Evolutionary conservation across 306 rosid genomes (phyloP).

Genomic region (Pueraria montana): DNA sequence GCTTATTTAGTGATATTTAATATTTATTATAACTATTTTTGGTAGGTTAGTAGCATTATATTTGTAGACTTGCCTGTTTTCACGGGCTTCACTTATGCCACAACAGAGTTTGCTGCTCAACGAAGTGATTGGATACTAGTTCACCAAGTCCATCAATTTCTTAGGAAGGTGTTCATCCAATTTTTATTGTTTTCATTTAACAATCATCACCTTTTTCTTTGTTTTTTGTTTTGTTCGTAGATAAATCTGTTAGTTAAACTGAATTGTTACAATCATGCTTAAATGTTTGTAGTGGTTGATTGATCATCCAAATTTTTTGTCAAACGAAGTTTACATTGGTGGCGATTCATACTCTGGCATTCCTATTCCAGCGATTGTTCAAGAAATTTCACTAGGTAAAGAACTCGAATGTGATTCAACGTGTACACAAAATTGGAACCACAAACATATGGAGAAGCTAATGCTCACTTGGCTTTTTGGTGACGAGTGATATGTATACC

Average conservation of each 20-base stretch:
- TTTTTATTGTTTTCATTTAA: neutral
- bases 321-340: conserved; percentile 64
- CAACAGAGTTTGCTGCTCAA: conserved; percentile 36
- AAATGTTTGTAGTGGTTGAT: conserved; percentile 71
- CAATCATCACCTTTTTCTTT: neutral
- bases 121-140: conserved; percentile 54
- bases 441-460: neutral
- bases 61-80: conserved; percentile 72
- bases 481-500: neutral
- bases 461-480: neutral
- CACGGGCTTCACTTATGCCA: conserved; percentile 78
- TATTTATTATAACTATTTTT: neutral
- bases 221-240: neutral
- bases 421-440: neutral
- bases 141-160: conserved; percentile 59
- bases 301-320: conserved; percentile 64
- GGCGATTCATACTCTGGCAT: conserved; percentile 88
- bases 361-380: conserved; percentile 60
- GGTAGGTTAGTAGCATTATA: conserved; percentile 64
- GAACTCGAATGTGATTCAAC: neutral
- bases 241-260: neutral
- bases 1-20: neutral
- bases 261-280: neutral
- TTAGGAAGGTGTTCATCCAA: conserved; percentile 56
- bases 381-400: conserved; percentile 68